phyloP scores from a whole-genome alignment of 225 moss, liverwort and hornwort genomes.

The Asterella californica region DNA sequence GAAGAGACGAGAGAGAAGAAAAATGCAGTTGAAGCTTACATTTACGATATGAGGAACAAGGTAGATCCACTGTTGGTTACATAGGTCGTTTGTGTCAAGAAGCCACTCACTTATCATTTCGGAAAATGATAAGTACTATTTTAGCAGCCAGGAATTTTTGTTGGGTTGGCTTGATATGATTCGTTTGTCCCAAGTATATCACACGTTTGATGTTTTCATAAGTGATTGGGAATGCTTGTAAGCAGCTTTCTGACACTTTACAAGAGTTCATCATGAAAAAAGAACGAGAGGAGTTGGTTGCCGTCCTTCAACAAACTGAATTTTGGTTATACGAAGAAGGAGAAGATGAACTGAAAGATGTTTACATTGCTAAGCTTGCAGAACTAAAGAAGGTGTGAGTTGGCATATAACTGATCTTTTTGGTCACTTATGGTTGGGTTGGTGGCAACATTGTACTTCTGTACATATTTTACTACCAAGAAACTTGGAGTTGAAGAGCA shows the following conservation, averaged over 20 bases:
- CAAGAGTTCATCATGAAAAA: slow-evolving; percentile 62
- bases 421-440: neutral
- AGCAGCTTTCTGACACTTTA: slow-evolving; percentile 66
- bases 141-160: too few species aligned
- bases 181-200: neutral
- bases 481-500: neutral
- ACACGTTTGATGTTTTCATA: neutral
- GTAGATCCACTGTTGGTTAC: slow-evolving; percentile 9
- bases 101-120: neutral
- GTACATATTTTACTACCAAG: neutral
- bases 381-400: slow-evolving; percentile 60
- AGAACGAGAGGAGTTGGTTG: slow-evolving; percentile 63
- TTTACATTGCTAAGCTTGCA: slow-evolving; percentile 70
- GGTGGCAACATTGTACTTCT: neutral
- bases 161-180: too few species aligned
- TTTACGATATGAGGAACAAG: slow-evolving; percentile 89
- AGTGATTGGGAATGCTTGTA: neutral
- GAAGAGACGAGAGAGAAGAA: slow-evolving; percentile 96
- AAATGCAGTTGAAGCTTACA: slow-evolving; percentile 89
- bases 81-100: neutral
- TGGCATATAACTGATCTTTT: neutral
- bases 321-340: slow-evolving; percentile 93
- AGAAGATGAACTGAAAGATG: slow-evolving; percentile 79
- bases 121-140: too few species aligned
- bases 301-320: slow-evolving; percentile 72